Conservation (phyloP, 352 stramenopile species). For the Pythium rishiriense region DNA sequence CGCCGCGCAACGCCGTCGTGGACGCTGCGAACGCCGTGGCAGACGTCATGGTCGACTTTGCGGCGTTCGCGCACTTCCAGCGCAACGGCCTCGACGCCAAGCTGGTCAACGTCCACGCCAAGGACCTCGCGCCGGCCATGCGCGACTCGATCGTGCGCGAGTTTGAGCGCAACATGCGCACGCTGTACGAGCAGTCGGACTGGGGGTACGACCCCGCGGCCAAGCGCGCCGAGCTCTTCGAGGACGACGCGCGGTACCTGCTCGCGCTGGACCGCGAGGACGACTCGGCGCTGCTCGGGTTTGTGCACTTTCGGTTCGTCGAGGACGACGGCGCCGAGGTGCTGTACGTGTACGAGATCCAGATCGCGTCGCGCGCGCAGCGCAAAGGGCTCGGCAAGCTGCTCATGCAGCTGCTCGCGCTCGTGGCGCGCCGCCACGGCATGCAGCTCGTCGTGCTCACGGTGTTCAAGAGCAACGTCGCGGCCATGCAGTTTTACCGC, state of each 20-base stretch:
- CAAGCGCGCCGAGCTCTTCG: slow-evolving; percentile 86
- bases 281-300: slow-evolving; percentile 52
- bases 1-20: slow-evolving; percentile 31
- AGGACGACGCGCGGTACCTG: slow-evolving; percentile 87
- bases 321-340: slow-evolving; percentile 89
- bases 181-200: slow-evolving; percentile 82
- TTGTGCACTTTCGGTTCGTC: slow-evolving; percentile 94
- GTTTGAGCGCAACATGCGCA: slow-evolving; percentile 93
- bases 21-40: slow-evolving; percentile 48
- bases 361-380: slow-evolving; percentile 68
- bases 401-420: slow-evolving; percentile 90
- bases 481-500: slow-evolving; percentile 90
- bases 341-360: slow-evolving; percentile 95
- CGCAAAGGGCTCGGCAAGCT: slow-evolving; percentile 86
- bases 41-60: slow-evolving; percentile 67
- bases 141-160: slow-evolving; percentile 53
- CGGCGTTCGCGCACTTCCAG: slow-evolving; percentile 53
- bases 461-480: slow-evolving; percentile 91
- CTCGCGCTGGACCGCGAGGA: slow-evolving; percentile 36
- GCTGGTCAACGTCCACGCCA: slow-evolving; percentile 46
- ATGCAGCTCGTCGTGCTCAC: slow-evolving; percentile 94
- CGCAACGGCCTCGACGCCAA: slow-evolving; percentile 47
- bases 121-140: slow-evolving; percentile 33
- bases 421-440: slow-evolving; percentile 67
- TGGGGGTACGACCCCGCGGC: slow-evolving; percentile 89